Evolutionary conservation across 1,284 basidiomycete genomes (phyloP), one percentile per base, ranked within the genome.

Genomic region (Puccinia polysora): DNA sequence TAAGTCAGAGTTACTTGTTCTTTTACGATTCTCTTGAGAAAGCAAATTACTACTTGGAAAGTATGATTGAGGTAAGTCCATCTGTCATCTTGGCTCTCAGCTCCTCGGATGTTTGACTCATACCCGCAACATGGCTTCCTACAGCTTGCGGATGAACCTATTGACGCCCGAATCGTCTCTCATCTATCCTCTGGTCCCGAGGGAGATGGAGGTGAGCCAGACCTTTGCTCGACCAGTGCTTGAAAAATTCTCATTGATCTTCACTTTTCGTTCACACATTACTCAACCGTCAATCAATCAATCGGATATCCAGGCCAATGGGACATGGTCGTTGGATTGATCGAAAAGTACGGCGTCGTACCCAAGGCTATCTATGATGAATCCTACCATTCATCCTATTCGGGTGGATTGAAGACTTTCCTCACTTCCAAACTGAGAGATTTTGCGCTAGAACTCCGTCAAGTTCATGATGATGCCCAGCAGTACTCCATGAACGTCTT

Each of bases 21-120:
- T 93, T 95, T 84, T 94, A 88, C 83, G 91, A 95, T 81, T 94
- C 94, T 82, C 84, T 96, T 63, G 93, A 96, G 83, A 96, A 96
- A 81, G 84, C 88, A 67, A 97, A 97, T 83, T 94, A 90, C 82
- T 96, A 90, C 81, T 86, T 97, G 28, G 94, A 97, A 81, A 82
- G 87, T 58, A 86, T 88, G 72, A 89, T 97, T 76, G 84, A 95
- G 4, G 68, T 70, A 2, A 52, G 68, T 62, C 18, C 4, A 28
- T 63, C n/a, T n/a, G n/a, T n/a, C n/a, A n/a, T n/a, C n/a, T n/a
- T n/a, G n/a, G n/a, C n/a, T n/a, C n/a, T n/a, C n/a, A n/a, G n/a
- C n/a, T n/a, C n/a, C n/a, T n/a, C n/a, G n/a, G n/a, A n/a, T n/a
- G n/a, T n/a, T n/a, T n/a, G n/a, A n/a, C n/a, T n/a, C n/a, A n/a